Evolutionary conservation across 1,139 yeast species (phyloP).

Genomic region (Magnusiomyces starmeri): DNA sequence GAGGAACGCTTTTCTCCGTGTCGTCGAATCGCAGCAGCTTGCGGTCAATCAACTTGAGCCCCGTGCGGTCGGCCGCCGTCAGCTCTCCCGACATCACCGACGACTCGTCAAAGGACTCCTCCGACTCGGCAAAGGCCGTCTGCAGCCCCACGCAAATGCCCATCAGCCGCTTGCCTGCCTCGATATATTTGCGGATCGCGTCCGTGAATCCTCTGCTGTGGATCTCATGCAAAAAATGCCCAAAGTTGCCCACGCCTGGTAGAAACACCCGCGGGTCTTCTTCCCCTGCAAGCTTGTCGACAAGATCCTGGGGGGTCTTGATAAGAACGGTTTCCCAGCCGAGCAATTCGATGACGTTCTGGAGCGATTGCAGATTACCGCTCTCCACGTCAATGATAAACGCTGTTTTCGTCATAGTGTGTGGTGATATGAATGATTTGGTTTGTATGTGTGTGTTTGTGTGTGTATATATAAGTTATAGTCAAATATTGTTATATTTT

Average conservation of each 20-base stretch:
- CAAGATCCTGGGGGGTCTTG: constrained; percentile 28
- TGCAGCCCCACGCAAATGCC: constrained; percentile 97
- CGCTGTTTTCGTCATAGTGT: constrained; percentile 34
- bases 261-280: constrained; percentile 37
- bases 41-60: constrained; percentile 48
- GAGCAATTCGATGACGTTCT: constrained; percentile 72
- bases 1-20: constrained; percentile 77
- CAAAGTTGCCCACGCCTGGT: constrained; percentile 97
- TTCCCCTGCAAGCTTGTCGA: constrained; percentile 21
- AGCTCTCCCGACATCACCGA: constrained; percentile 18
- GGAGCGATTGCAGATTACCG: constrained; percentile 83
- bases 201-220: constrained; percentile 52
- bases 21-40: constrained; percentile 56
- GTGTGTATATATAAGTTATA: background rate
- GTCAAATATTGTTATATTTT: background rate
- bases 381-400: constrained; percentile 90
- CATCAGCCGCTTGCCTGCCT: constrained; percentile 76
- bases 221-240: constrained; percentile 77
- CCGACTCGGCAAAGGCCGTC: constrained; percentile 65
- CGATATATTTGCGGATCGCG: constrained; percentile 59
- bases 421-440: background rate
- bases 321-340: constrained; percentile 53
- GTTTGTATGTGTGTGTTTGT: background rate
- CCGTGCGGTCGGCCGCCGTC: constrained; percentile 28
- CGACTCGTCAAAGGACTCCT: constrained; percentile 60